Base-by-base conservation (phyloP, 2,329 filamentous ascomycete genomes). In the Paecilomyces sp. region DNA sequence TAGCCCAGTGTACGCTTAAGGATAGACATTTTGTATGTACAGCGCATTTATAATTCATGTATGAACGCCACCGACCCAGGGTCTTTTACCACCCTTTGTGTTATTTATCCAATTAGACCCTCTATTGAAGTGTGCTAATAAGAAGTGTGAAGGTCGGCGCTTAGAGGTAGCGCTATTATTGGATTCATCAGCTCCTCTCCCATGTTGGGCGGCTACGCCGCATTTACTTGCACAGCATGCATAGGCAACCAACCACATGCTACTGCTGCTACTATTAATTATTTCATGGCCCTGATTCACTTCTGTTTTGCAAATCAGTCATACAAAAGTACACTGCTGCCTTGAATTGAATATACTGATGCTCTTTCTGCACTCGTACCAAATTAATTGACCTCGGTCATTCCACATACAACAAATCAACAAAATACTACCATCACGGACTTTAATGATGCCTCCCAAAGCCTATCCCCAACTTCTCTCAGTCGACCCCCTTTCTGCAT, bases 381-480 rank as follows among this genome's bases (percentile, higher is more conserved):
- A 28, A 28, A 28, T 6, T 6, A 28, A 28, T 28, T 28, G 25
- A 28, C 25, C 25, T 28, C 25, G 25, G 25, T 28, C 25, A 28
- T 28, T 4, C 2, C 3, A 28, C 25, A 28, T 3, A n/a, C n/a
- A n/a, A n/a, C 25, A 28, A 28, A 28, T 28, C 25, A 15, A 41
- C 36, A 15, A n/a, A 3, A 41, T 41, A 6, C 13, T 2, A 13
- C 1, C n/a, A 13, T 41, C 36, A n/a, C n/a, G 13, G 6, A n/a
- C 36, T 22, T 3, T n/a, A 28, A 30, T 13, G 22, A 53, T 53
- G 51, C 28, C 57, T 3, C 54, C 36, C 24, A 65, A 66, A 53
- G 41, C 58, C 8, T 66, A 63, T 58, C 61, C 60, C 33, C 11
- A 55, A 6, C 66, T 59, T 25, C 59, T 66, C 56, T 58, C 63